These are phyloP conservation scores for Fraxinus platypoda DNA, from an alignment of 305 asterid genomes.

Conservation along the genomic window DNA sequence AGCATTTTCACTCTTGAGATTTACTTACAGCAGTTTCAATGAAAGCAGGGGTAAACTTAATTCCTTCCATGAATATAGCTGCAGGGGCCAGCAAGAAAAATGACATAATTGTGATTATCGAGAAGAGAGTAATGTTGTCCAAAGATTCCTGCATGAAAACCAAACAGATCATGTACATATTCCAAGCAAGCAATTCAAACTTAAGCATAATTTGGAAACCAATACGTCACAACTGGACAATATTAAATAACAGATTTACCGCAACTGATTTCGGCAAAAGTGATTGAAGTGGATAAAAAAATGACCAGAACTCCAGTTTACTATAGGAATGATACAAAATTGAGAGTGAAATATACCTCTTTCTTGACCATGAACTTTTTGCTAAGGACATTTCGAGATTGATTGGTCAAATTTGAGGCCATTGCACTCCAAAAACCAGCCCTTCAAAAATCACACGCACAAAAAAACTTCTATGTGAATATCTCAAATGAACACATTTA, in stretches of 20 bases:
- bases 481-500: slow-evolving; percentile 11
- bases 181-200: slow-evolving; percentile 12
- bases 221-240: not conserved
- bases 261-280: not conserved
- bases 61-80: slow-evolving; percentile 78
- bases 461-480: slow-evolving; percentile 6
- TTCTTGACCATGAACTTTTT: slow-evolving; percentile 59
- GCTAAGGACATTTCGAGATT: slow-evolving; percentile 56
- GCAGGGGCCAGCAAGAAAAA: slow-evolving; percentile 78
- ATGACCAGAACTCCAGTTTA: not conserved
- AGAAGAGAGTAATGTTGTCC: slow-evolving; percentile 91
- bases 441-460: slow-evolving; percentile 23
- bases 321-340: not conserved
- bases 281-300: not conserved
- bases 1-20: slow-evolving; percentile 12
- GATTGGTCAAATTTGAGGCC: slow-evolving; percentile 76
- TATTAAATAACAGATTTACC: not conserved
- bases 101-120: slow-evolving; percentile 93
- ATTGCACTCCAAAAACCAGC: slow-evolving; percentile 84
- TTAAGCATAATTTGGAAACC: slow-evolving; percentile 15
- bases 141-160: slow-evolving; percentile 66
- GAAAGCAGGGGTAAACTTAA: slow-evolving; percentile 83
- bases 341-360: slow-evolving; percentile 35
- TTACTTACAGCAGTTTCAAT: slow-evolving; percentile 77
- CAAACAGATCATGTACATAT: not conserved